phyloP scores from a whole-genome alignment of 139 green algal species.

The Desmodesmus armatus region DNA sequence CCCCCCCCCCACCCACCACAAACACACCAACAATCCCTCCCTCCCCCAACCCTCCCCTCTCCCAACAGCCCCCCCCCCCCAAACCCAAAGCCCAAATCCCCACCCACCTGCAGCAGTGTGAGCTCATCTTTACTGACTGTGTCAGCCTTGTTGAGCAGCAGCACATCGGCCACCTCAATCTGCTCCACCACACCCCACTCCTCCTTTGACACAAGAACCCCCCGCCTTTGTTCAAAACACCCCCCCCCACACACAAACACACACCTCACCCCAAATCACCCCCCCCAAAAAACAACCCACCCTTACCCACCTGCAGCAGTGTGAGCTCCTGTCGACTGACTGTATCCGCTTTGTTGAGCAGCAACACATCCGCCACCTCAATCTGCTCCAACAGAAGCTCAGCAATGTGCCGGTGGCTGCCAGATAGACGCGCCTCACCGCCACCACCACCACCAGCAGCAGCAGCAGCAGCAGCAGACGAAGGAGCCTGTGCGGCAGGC shows the following conservation, averaged over 20 bases:
- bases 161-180: constrained; percentile 87
- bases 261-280: no score
- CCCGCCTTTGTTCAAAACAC: no score
- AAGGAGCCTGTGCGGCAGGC: no score
- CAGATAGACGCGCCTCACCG: constrained; percentile 47
- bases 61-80: neutral
- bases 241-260: no score
- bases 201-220: no score
- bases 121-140: neutral
- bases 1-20: no score
- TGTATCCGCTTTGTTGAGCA: constrained; percentile 82
- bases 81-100: no score
- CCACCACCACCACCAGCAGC: constrained; percentile 34
- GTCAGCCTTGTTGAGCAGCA: constrained; percentile 85
- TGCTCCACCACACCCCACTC: constrained; percentile 80
- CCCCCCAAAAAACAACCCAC: no score
- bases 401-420: constrained; percentile 69
- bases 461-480: no score
- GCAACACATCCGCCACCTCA: constrained; percentile 86
- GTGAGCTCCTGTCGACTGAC: neutral
- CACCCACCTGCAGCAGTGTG: neutral
- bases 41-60: neutral
- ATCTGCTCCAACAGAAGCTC: constrained; percentile 84
- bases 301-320: constrained; percentile 63
- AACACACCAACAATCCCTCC: no score